Base-by-base conservation (phyloP, 768 basidiomycete genomes). In the Boletus rufocinnamomeus region DNA sequence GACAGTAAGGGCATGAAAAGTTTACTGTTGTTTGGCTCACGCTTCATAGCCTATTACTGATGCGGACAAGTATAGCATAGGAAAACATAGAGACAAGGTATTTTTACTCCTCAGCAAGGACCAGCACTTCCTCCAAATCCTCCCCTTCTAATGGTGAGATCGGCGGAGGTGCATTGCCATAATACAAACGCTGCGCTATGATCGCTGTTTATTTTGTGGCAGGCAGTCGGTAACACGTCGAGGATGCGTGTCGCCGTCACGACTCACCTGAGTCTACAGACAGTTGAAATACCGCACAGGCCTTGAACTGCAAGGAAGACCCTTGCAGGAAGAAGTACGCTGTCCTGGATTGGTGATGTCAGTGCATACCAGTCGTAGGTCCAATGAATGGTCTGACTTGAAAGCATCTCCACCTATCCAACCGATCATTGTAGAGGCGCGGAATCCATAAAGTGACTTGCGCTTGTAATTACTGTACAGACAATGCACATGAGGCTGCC, bases 351-450 rank as follows among this genome's bases (percentile, higher is more conserved):
- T 21, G 44, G 54, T 48, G 44, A 63, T 46, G 57, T 74, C 57
- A 75, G 58, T 23, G 41, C 30, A 51, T 50, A 23, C 48, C 21
- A 19, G 37, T 48, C 40, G 46, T 28, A 57, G 34, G 57, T 58
- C 27, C 53, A 49, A 55, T 43, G 65, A 41, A 47, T 50, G 32
- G 57, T 60, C 80, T 61, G 65, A 91, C 92, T 94, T 94, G 83
- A 91, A 93, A 19, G 84, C 72, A 73, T 94, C 92, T 62, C 92
- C 92, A 58, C 88, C 90, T 47, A 84, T 75, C 92, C 92, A 93
- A 32, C 92, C 92, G 37, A 92, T 67, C 50, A 94, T 72, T 3
- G 92, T 94, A 8, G 91, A 90, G 72, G 84, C 81, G 35, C 91
- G 84, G 74, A 94, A 94, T 37, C 92, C 92, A 72, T 92, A 92